Evolutionary conservation across 768 basidiomycete species (phyloP).

Genomic region (Panaeolus cyanescens): DNA sequence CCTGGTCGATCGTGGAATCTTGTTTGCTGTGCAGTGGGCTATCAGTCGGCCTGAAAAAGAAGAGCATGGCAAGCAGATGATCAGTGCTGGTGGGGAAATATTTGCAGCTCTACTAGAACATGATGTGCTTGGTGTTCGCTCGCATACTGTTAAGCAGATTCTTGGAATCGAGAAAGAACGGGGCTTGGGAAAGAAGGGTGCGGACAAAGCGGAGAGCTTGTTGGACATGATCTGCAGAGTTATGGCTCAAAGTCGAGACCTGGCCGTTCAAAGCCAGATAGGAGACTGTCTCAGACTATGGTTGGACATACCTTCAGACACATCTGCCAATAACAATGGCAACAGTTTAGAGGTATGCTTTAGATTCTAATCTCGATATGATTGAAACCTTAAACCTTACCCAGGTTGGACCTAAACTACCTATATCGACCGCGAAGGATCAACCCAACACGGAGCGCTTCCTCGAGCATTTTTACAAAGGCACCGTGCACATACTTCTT

Average conservation of each 20-base stretch:
- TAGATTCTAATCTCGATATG: not conserved
- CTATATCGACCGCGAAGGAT: slow-evolving; percentile 59
- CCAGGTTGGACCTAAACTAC: slow-evolving; percentile 40
- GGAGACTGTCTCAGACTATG: slow-evolving; percentile 85
- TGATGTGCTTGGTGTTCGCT: slow-evolving; percentile 83
- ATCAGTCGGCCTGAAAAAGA: slow-evolving; percentile 68
- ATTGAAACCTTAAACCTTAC: slow-evolving; percentile 16
- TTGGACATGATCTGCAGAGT: slow-evolving; percentile 75
- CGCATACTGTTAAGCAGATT: slow-evolving; percentile 83
- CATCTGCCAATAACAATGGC: slow-evolving; percentile 20
- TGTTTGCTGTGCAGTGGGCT: slow-evolving; percentile 94
- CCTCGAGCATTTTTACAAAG: slow-evolving; percentile 92
- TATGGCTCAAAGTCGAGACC: slow-evolving; percentile 76
- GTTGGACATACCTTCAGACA: slow-evolving; percentile 70
- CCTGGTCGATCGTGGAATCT: slow-evolving; percentile 84
- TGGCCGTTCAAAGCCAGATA: slow-evolving; percentile 88
- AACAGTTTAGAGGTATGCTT: slow-evolving; percentile 35
- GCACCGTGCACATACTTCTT: slow-evolving; percentile 76
- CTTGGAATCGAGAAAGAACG: slow-evolving; percentile 69
- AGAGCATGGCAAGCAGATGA: slow-evolving; percentile 51
- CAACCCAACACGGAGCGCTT: slow-evolving; percentile 87
- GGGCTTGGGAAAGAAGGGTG: slow-evolving; percentile 53
- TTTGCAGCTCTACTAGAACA: slow-evolving; percentile 87
- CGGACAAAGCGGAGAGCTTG: slow-evolving; percentile 71
- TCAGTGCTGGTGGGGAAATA: slow-evolving; percentile 85